Evolutionary conservation across 176 grass and related monocot genomes (phyloP).

Genomic region (Olyra latifolia): DNA sequence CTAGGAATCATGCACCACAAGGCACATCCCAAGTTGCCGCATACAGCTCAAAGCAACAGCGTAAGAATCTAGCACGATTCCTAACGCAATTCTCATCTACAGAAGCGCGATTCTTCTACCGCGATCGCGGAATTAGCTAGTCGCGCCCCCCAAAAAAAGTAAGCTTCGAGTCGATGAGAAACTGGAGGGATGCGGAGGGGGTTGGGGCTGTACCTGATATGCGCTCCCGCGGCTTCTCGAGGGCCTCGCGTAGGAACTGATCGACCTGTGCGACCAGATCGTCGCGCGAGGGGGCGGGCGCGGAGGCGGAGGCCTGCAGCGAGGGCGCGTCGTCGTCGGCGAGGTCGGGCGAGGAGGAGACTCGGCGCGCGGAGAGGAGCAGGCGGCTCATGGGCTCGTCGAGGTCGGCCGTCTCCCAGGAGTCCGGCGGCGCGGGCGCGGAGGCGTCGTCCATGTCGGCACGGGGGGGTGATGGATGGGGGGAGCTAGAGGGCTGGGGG

Average conservation of each 20-base stretch:
- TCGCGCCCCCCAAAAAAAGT: not conserved
- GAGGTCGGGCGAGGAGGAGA: slow-evolving; percentile 42
- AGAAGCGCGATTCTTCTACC: not conserved
- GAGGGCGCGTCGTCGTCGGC: slow-evolving; percentile 18
- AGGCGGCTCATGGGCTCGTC: slow-evolving; percentile 73
- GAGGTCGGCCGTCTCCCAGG: slow-evolving; percentile 92
- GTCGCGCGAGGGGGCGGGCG: slow-evolving; percentile 2
- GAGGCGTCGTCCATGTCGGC: slow-evolving; percentile 35
- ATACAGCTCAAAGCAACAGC: not conserved
- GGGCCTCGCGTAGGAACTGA: slow-evolving; percentile 84
- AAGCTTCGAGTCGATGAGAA: not conserved
- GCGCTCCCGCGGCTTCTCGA: slow-evolving; percentile 95
- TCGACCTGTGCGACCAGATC: slow-evolving; percentile 67
- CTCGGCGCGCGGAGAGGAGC: slow-evolving; percentile 50
- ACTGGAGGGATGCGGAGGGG: not conserved
- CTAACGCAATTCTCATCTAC: not conserved
- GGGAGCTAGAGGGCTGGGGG: slow-evolving; percentile 9
- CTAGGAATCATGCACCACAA: not conserved
- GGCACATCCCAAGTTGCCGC: not conserved
- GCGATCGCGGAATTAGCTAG: no score
- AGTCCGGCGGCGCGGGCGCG: slow-evolving; percentile 57
- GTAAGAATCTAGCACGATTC: not conserved
- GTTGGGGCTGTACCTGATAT: slow-evolving; percentile 52
- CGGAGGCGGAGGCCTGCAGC: not conserved
- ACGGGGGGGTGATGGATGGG: not conserved